Percentiles rank a stretch among this genome's conserved stretches.
Conservation (phyloP, 2,329 filamentous ascomycete species). For the Fusarium sp. region DNA sequence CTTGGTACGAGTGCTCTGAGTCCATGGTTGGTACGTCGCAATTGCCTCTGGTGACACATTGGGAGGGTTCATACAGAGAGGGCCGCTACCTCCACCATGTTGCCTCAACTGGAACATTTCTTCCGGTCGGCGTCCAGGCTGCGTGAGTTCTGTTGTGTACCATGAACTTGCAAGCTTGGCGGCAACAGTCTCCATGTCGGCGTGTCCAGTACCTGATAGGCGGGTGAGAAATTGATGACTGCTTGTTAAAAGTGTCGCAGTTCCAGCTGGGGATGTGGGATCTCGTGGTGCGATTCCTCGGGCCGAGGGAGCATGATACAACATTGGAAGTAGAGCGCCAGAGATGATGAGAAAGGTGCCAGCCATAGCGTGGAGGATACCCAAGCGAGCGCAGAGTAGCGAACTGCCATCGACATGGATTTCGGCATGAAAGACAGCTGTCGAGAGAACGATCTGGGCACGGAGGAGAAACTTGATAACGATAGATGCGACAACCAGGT, state of each 20-base stretch:
- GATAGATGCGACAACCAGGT: slow-evolving; percentile 44
- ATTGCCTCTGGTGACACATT: slow-evolving; percentile 21
- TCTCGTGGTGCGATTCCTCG: slow-evolving; percentile 46
- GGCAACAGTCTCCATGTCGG: slow-evolving; percentile 39
- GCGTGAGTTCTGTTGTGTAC: slow-evolving; percentile 45
- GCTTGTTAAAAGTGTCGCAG: slow-evolving; percentile 41
- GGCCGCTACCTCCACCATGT: slow-evolving; percentile 35
- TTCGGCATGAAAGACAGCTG: slow-evolving; percentile 43
- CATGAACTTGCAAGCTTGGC: slow-evolving; percentile 45
- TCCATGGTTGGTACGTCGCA: slow-evolving; percentile 46
- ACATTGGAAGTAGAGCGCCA: slow-evolving; percentile 40
- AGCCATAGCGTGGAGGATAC: slow-evolving; percentile 42
- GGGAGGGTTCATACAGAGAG: slow-evolving; percentile 22
- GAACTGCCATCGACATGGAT: slow-evolving; percentile 35
- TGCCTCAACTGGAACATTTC: slow-evolving; percentile 45
- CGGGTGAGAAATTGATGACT: slow-evolving; percentile 43
- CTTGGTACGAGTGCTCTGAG: slow-evolving; percentile 31
- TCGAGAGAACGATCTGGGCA: slow-evolving; percentile 45
- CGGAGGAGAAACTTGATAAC: slow-evolving; percentile 41
- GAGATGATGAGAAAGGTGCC: slow-evolving; percentile 41
- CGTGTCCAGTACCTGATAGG: slow-evolving; percentile 42
- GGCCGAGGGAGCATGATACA: slow-evolving; percentile 44
- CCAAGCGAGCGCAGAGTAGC: slow-evolving; percentile 34
- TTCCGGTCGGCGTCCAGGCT: slow-evolving; percentile 37
- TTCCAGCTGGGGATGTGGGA: slow-evolving; percentile 46